These are phyloP conservation scores for Loxodes magnus DNA, from an alignment of 73 alveolate species.

Conservation along the genomic window DNA sequence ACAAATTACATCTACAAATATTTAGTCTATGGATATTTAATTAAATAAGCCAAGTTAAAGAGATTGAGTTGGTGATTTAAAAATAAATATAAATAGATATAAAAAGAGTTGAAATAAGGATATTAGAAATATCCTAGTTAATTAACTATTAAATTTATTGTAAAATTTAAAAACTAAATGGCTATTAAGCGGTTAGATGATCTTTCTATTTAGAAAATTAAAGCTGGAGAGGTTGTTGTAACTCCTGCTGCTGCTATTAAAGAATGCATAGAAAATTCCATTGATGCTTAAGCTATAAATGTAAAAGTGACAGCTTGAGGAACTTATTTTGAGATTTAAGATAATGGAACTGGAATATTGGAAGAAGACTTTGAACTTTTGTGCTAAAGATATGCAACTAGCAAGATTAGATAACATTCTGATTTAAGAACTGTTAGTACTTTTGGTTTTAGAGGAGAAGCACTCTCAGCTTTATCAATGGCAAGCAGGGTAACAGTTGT, in stretches of 20 bases:
- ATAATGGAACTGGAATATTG: conserved; percentile 90
- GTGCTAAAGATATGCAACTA: conserved; percentile 92
- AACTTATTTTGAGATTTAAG: conserved; percentile 66
- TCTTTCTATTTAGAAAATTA: conserved; percentile 70
- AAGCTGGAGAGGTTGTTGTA: conserved; percentile 88
- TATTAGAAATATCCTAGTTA: too few relatives aligned
- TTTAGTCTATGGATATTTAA: too few relatives aligned
- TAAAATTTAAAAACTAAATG: too few relatives aligned
- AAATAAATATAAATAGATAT: too few relatives aligned
- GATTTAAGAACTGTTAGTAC: conserved; percentile 66
- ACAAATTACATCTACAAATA: too few relatives aligned
- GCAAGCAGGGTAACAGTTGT: conserved; percentile 71
- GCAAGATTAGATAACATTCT: conserved; percentile 61
- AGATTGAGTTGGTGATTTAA: too few relatives aligned
- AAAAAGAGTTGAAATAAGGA: too few relatives aligned
- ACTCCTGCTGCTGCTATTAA: conserved; percentile 80
- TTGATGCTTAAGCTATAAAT: conserved; percentile 85
- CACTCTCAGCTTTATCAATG: conserved; percentile 83
- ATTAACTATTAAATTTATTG: too few relatives aligned
- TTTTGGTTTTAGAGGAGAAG: conserved; percentile 98
- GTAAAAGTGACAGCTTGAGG: conserved; percentile 73
- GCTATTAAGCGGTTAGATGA: too few relatives aligned
- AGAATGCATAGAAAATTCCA: conserved; percentile 90
- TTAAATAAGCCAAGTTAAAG: too few relatives aligned
- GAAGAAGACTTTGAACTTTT: conserved; percentile 76